Base-by-base conservation (phyloP, 2,329 filamentous ascomycete genomes). In the Alternaria conjuncta region DNA sequence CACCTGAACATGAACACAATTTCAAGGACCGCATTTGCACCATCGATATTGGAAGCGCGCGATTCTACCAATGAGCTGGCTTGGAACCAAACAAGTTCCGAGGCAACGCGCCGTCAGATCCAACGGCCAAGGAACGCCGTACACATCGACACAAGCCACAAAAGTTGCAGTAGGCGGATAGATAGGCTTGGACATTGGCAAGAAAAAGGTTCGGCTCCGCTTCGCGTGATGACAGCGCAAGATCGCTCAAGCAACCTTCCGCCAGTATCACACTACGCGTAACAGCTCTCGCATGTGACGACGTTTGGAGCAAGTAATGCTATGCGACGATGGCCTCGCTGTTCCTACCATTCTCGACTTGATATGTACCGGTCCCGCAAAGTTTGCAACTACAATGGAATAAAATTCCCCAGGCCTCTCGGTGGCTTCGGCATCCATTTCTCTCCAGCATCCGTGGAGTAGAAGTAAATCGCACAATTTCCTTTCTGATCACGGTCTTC, bases 401-500 rank as follows among this genome's bases (percentile, higher is more conserved):
- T 4, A 4, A 28, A 28, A 20, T 4, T 4, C 21, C 18, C 18
- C 5, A 43, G 6, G 20, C 44, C 18, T 15, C 2, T 32, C 25
- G 36, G 20, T 7, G 36, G 41, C 55, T 55, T 47, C 13, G 30
- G 21, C 10, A 2, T 13, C 36, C 60, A 20, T 36, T 55, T 55
- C n/a, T 69, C 57, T 13, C 60, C 49, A 5, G 63, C 53, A 13
- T 62, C 49, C 18, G 57, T 67, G 8, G 49, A 61, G 3, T 28
- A 28, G 3, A 55, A 57, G 44, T 68, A 72, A 3, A 61, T 61
- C 10, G 57, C 21, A 18, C 57, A 59, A 21, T 58, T 59, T 2
- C 65, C 69, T 28, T 66, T 46, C 6, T 65, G 36, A 9, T 61
- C 55, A 2, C 55, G 54, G 69, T 21, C 18, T 41, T 43, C 57